Base-by-base conservation (phyloP, 2,329 filamentous ascomycete genomes). In the Beauveria brongniartii region DNA sequence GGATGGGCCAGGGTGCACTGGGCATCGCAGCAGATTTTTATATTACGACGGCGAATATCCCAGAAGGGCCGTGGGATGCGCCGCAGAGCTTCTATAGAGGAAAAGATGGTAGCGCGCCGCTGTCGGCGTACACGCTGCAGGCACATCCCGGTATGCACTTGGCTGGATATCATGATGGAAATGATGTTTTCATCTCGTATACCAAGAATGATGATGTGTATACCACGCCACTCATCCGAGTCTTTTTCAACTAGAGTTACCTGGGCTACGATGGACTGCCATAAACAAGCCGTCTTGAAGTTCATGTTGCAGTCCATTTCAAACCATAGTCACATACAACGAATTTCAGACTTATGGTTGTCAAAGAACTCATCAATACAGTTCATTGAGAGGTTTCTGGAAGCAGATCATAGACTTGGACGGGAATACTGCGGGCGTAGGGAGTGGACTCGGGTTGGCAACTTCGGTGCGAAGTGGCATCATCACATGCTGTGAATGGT, bases 1-100 rank as follows among this genome's bases (percentile, higher is more conserved):
- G 65, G 66, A 64, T 67, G 43, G 66, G 66, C n/a, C 66, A 67
- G 60, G 61, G 30, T 10, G 57, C 8, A 28, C n/a, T 63, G 22
- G 59, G 61, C 59, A 55, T 66, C 34, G 61, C 34, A 40, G 65
- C 66, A 8, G 66, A 67, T 28, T 67, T 67, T 40, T 65, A 54
- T 44, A 65, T 67, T 41, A 64, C 66, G 28, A 65, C 64, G 47
- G 65, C 66, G 1, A 51, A 61, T 12, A 62, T 54, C 26, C 65
- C 65, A 12, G 48, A 59, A 24, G 63, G 63, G 1, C 63, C 63
- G 4, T 64, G 63, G 62, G 59, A 53, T 12, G 8, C 54, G 22
- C 59, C 63, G 5, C 41, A 51, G 28, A 50, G 47, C 43, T 60
- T 64, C 26, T 64, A 63, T 28, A 22, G 26, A 24, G 63, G 63